These are phyloP conservation scores for Conticribra weissflogii DNA, from an alignment of 108 stramenopile genomes.

Conservation along the genomic window DNA sequence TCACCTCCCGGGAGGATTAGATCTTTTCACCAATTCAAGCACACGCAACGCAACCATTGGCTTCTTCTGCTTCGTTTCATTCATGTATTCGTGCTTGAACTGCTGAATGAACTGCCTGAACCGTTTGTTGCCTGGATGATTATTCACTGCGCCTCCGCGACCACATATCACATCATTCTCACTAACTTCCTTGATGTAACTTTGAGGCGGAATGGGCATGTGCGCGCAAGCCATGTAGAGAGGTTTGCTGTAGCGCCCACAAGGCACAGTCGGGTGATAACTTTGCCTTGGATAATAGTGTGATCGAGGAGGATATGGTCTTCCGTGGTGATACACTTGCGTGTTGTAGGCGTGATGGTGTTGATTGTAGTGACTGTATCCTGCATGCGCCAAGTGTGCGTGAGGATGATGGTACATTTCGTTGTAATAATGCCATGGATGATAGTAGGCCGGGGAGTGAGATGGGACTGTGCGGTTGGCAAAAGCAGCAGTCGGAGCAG, in stretches of 20 bases:
- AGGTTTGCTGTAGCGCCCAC: constrained; percentile 11
- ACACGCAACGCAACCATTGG: constrained; percentile 34
- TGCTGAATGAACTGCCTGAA: constrained; percentile 43
- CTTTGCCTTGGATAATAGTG: background rate
- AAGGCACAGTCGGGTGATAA: background rate
- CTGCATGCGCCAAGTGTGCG: constrained; percentile 5
- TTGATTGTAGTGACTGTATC: background rate
- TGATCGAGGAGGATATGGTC: background rate
- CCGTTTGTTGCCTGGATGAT: constrained; percentile 47
- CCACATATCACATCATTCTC: constrained; percentile 47
- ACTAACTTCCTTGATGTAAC: constrained; percentile 28
- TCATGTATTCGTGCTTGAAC: constrained; percentile 44
- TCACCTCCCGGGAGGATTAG: constrained; percentile 35
- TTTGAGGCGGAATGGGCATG: background rate
- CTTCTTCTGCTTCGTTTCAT: constrained; percentile 41
- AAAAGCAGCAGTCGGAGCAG: too few species aligned
- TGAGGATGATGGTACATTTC: constrained; percentile 7
- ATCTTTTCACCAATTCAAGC: constrained; percentile 26
- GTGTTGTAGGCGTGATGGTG: background rate
- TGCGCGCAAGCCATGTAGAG: background rate
- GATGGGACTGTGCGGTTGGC: too few species aligned
- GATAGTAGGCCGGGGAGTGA: background rate
- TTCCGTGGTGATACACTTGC: background rate
- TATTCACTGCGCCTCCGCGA: constrained; percentile 44
- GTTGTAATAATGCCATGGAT: background rate